Conservation (phyloP, 129 eudicot genomes). For the Logfia minima region DNA sequence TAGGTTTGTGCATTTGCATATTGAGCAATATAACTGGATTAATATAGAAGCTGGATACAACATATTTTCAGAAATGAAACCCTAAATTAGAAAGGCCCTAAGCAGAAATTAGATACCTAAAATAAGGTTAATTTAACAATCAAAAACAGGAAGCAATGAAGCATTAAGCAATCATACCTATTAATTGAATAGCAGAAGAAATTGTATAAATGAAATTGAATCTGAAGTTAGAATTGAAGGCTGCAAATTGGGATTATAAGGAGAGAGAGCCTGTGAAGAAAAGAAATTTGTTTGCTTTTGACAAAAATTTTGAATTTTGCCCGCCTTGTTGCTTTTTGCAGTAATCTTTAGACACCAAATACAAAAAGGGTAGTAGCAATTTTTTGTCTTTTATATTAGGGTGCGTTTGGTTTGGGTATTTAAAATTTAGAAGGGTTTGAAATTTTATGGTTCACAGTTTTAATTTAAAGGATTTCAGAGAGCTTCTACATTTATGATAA, state of each 20-base stretch:
- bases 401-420: too few relatives aligned
- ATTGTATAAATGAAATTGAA: not conserved
- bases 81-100: not conserved
- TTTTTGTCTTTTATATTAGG: too few relatives aligned
- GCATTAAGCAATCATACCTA: conserved; percentile 24
- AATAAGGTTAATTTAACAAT: not conserved
- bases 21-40: too few relatives aligned
- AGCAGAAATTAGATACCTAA: not conserved
- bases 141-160: not conserved
- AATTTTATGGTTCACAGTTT: too few relatives aligned
- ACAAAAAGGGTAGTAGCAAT: too few relatives aligned
- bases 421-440: too few relatives aligned
- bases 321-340: conserved; percentile 17
- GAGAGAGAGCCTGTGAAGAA: conserved; percentile 2
- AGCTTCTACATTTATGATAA: too few relatives aligned
- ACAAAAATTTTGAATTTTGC: conserved; percentile 36
- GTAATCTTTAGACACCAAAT: too few relatives aligned
- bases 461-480: too few relatives aligned
- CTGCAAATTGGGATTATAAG: conserved; percentile 15
- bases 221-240: not conserved
- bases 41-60: not conserved
- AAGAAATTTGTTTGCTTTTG: not conserved
- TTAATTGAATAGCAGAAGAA: not conserved
- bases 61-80: conserved; percentile 1
- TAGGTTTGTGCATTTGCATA: too few relatives aligned